phyloP scores from a whole-genome alignment of 768 basidiomycete genomes.

The Russula foetens region DNA sequence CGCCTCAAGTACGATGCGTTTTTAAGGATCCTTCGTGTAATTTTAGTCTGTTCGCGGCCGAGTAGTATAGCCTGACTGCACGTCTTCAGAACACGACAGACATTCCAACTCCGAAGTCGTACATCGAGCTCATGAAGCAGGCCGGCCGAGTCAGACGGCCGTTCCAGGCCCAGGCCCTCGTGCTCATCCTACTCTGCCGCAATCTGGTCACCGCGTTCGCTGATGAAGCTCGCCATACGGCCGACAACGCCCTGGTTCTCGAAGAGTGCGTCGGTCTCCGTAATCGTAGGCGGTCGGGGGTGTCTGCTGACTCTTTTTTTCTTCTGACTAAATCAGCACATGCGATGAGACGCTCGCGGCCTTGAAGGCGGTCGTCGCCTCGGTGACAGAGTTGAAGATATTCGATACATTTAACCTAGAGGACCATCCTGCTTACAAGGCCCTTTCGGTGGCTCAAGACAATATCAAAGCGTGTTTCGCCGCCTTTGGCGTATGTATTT shows the following conservation, averaged over 20 bases:
- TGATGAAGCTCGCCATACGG: neutral
- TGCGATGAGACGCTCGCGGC: conserved; percentile 3
- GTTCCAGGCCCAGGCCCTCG: conserved; percentile 13
- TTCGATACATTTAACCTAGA: conserved; percentile 4
- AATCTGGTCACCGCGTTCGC: conserved; percentile 6
- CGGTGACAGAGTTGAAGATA: conserved; percentile 8
- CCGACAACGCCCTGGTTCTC: neutral
- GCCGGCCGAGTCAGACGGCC: conserved; percentile 13
- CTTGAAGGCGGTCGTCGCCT: neutral
- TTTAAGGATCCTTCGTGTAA: conserved; percentile 2
- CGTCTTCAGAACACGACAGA: conserved; percentile 3
- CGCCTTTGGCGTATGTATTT: conserved; percentile 6
- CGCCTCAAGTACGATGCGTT: conserved; percentile 9
- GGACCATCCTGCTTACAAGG: neutral
- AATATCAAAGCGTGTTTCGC: conserved; percentile 1
- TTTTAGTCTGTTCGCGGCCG: neutral
- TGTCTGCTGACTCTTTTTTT: neutral
- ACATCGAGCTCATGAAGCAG: conserved; percentile 12
- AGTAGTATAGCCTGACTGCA: conserved; percentile 4
- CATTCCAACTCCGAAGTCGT: conserved; percentile 2
- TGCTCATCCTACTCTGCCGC: conserved; percentile 12
- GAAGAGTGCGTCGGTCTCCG: conserved; percentile 6
- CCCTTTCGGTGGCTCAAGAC: neutral
- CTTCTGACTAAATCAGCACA: neutral
- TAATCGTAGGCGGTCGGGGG: neutral